Conservation (phyloP, 148 eudicot genomes). For the Chenopodium album region DNA sequence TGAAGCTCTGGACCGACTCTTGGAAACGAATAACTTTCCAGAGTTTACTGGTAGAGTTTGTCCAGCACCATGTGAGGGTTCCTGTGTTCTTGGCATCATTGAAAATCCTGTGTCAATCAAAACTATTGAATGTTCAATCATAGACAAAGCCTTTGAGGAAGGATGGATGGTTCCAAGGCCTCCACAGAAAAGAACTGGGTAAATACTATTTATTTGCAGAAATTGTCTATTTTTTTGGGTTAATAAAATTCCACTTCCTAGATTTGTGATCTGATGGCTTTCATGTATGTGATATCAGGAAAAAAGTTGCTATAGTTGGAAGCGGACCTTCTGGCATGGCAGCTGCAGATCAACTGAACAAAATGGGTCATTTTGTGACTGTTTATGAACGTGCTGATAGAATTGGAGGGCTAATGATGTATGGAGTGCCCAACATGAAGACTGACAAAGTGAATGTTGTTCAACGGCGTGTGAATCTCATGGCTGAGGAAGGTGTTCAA, state of each 20-base stretch:
- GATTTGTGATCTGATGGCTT: slow-evolving; percentile 15
- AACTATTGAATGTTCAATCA: slow-evolving; percentile 90
- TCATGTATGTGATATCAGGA: slow-evolving; percentile 42
- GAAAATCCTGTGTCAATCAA: slow-evolving; percentile 97
- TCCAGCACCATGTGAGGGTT: slow-evolving; percentile 99
- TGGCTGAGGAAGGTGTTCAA: slow-evolving; percentile 83
- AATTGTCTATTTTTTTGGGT: not conserved
- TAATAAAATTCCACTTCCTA: not conserved
- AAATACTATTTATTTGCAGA: not conserved
- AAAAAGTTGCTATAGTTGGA: slow-evolving; percentile 78
- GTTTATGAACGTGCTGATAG: slow-evolving; percentile 96
- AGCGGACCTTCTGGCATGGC: slow-evolving; percentile 99
- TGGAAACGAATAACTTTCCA: slow-evolving; percentile 96
- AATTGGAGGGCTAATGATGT: slow-evolving; percentile 99
- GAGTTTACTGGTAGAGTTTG: slow-evolving; percentile 99
- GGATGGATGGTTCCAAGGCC: slow-evolving; percentile 99
- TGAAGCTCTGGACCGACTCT: slow-evolving; percentile 90
- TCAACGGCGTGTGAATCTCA: slow-evolving; percentile 87
- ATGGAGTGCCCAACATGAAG: slow-evolving; percentile 99
- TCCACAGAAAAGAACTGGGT: slow-evolving; percentile 87
- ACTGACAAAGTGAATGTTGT: slow-evolving; percentile 84
- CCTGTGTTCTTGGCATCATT: slow-evolving; percentile 97
- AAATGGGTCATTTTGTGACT: slow-evolving; percentile 84
- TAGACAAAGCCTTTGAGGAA: slow-evolving; percentile 96
- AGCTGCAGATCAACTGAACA: slow-evolving; percentile 94